Evolutionary conservation across 2,329 filamentous ascomycete species (phyloP).

Genomic region (Pestalotiopsis sp.): DNA sequence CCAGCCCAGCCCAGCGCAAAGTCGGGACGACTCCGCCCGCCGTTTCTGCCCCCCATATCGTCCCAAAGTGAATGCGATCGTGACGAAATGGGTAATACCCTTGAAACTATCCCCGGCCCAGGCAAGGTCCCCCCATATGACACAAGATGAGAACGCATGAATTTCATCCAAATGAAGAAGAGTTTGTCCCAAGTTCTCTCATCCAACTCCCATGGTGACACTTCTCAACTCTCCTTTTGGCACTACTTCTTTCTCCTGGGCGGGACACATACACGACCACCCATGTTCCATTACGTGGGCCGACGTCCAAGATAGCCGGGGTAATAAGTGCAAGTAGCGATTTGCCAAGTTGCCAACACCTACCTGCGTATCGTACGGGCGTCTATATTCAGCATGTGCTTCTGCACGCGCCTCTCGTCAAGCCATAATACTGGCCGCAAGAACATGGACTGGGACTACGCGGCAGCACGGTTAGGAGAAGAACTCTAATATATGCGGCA

Average conservation of each 20-base stretch:
- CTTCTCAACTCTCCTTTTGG: too few species aligned
- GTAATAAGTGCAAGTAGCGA: background rate
- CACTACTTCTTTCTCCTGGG: background rate
- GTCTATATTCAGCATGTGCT: background rate
- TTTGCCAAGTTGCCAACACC: background rate
- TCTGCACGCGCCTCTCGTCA: background rate
- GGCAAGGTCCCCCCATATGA: background rate
- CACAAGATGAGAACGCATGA: constrained; percentile 6
- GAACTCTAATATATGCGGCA: background rate
- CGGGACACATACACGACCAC: background rate
- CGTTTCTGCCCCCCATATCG: background rate
- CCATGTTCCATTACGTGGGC: constrained; percentile 8
- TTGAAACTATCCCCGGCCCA: constrained; percentile 2
- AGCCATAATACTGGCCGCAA: background rate
- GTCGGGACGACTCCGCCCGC: constrained; percentile 1
- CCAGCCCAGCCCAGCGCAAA: background rate
- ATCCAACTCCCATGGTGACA: background rate
- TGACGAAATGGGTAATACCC: constrained; percentile 6
- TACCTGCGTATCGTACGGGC: background rate
- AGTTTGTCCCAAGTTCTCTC: background rate
- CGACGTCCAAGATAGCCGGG: background rate
- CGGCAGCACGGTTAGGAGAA: background rate
- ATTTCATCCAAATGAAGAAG: constrained; percentile 11
- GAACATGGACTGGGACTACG: background rate
- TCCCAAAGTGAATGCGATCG: background rate